Conservation (phyloP, 345 rosid species). For the Nasturtium officinale region DNA sequence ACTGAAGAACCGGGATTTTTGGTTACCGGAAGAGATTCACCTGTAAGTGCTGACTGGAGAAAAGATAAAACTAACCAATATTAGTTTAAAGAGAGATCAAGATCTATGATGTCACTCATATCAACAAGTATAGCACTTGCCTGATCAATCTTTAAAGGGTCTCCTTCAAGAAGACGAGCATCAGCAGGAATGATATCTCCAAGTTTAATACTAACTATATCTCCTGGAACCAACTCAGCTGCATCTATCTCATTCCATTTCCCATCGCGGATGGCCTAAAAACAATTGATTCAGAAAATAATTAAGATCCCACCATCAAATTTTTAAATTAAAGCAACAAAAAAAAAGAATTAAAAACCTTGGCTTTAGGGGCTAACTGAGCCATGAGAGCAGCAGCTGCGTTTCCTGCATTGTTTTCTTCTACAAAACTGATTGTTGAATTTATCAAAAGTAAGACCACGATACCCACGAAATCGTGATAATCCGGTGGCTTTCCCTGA, state of each 20-base stretch:
- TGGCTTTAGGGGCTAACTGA: conserved; percentile 67
- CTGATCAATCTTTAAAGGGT: conserved; percentile 72
- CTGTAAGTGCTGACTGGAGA: conserved; percentile 58
- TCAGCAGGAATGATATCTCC: conserved; percentile 76
- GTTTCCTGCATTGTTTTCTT: conserved; percentile 77
- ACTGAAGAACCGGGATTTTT: conserved; percentile 73
- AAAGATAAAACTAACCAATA: conserved; percentile 1
- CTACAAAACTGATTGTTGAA: conserved; percentile 67
- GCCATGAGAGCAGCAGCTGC: conserved; percentile 81
- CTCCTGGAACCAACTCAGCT: conserved; percentile 71
- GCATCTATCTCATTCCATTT: conserved; percentile 79
- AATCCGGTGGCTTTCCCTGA: conserved; percentile 63
- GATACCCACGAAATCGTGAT: conserved; percentile 62
- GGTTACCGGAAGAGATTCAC: conserved; percentile 72
- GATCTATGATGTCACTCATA: neutral
- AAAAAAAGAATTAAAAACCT: conserved; percentile 37
- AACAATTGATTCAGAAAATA: neutral
- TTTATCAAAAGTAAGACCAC: conserved; percentile 55
- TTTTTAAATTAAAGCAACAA: neutral
- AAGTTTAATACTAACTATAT: conserved; percentile 43
- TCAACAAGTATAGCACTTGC: conserved; percentile 30
- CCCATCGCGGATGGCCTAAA: conserved; percentile 54
- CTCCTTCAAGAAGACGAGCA: conserved; percentile 78
- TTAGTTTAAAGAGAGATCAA: conserved; percentile 19
- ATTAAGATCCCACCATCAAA: neutral